phyloP scores from a whole-genome alignment of 768 basidiomycete species.

The Tubosaeta sp. region DNA sequence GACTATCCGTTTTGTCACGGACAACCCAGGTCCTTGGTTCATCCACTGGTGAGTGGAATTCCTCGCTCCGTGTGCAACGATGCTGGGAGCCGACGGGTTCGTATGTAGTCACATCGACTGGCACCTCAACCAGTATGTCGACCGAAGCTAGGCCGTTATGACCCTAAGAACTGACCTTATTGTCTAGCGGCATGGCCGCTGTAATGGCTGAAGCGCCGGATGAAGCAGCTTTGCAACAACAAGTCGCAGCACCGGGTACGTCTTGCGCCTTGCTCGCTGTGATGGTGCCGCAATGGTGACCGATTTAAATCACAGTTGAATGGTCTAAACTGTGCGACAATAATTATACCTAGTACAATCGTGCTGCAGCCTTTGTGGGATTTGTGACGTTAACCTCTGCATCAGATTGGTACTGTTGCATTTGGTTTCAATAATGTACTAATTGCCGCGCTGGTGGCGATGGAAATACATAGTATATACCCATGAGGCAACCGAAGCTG shows the following conservation, averaged over 20 bases:
- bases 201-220: not conserved
- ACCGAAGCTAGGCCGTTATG: not conserved
- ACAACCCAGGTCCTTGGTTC: conserved; percentile 62
- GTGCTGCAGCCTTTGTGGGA: not conserved
- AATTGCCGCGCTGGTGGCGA: not conserved
- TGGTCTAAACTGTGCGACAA: not conserved
- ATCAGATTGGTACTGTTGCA: not conserved
- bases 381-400: not conserved
- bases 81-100: not conserved
- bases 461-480: not conserved
- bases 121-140: conserved; percentile 3
- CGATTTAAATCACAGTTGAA: not conserved
- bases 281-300: not conserved
- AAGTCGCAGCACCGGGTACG: not conserved
- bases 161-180: not conserved
- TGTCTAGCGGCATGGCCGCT: conserved; percentile 1
- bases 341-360: not conserved
- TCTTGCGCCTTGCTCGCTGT: not conserved
- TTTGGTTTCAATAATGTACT: no score
- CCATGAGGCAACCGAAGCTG: not conserved
- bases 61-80: not conserved
- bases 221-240: not conserved
- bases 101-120: conserved; percentile 4
- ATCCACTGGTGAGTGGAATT: conserved; percentile 29
- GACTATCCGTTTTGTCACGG: conserved; percentile 54